phyloP scores from a whole-genome alignment of 192 early-diverging fungal genomes.

The Dimargaris xerosporica region DNA sequence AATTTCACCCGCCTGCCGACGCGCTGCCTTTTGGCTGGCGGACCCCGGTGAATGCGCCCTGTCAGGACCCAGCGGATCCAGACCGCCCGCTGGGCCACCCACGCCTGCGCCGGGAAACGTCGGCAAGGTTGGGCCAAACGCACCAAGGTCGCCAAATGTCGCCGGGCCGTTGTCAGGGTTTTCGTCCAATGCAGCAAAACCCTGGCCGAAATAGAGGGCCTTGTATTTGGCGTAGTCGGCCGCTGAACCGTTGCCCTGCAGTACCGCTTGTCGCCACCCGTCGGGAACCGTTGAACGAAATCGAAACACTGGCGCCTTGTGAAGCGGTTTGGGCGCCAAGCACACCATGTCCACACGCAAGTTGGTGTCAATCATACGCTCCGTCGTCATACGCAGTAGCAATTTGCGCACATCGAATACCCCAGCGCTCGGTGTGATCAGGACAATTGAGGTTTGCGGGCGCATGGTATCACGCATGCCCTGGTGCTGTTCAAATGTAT shows the following conservation, averaged over 20 bases:
- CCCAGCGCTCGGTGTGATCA: conserved; percentile 81
- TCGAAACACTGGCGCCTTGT: conserved; percentile 75
- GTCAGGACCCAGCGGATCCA: too few relatives aligned
- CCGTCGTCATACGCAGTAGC: conserved; percentile 78
- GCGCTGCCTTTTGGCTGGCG: too few relatives aligned
- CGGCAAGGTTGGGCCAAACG: too few relatives aligned
- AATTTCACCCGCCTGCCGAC: too few relatives aligned
- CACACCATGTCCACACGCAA: conserved; percentile 87
- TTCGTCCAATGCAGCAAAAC: too few relatives aligned
- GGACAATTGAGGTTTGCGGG: conserved; percentile 75
- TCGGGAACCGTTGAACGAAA: conserved; percentile 33
- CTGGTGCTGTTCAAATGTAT: conserved; percentile 85
- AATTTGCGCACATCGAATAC: conserved; percentile 76
- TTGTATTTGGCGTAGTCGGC: background rate
- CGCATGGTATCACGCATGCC: conserved; percentile 86
- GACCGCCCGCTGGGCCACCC: too few relatives aligned
- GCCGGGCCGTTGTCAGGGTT: too few relatives aligned
- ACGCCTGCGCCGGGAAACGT: too few relatives aligned
- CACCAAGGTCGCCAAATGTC: too few relatives aligned
- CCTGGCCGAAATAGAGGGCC: background rate
- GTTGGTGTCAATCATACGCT: conserved; percentile 86
- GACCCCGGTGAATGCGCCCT: background rate
- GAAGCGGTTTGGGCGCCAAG: conserved; percentile 70
- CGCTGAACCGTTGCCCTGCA: background rate
- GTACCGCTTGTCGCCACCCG: background rate